These are phyloP conservation scores for Westerdykella ornata DNA, from an alignment of 2,329 filamentous ascomycete genomes.

Conservation along the genomic window DNA sequence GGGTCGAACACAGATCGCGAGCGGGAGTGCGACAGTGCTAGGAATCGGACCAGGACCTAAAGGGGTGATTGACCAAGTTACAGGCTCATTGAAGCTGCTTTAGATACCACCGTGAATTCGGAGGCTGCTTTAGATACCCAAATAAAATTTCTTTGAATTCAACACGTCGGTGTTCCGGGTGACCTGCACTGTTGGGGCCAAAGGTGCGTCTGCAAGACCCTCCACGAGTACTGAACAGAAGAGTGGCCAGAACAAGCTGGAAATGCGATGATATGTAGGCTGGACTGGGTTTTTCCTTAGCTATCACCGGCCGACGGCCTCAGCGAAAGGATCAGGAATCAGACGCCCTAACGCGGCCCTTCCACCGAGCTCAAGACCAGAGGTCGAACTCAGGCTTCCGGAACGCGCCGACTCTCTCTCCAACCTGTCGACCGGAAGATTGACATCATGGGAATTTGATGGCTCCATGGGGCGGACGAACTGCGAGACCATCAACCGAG, in stretches of 20 bases:
- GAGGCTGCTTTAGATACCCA: background rate
- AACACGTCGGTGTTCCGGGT: too few species aligned
- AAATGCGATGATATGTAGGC: conserved; percentile 53
- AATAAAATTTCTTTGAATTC: too few species aligned
- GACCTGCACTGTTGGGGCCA: too few species aligned
- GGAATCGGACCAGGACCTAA: conserved; percentile 69
- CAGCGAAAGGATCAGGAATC: conserved; percentile 62
- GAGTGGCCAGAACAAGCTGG: background rate
- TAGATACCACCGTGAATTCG: conserved; percentile 32
- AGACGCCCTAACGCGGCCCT: conserved; percentile 30
- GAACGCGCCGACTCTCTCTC: conserved; percentile 61
- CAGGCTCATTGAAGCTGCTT: conserved; percentile 75
- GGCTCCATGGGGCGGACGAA: conserved; percentile 72
- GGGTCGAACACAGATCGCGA: conserved; percentile 93
- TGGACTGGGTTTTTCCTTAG: conserved; percentile 77
- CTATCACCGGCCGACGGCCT: conserved; percentile 84
- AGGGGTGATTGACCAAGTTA: conserved; percentile 79
- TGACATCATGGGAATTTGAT: conserved; percentile 70
- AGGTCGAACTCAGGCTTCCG: conserved; percentile 46
- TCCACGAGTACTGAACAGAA: too few species aligned
- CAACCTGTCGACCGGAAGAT: conserved; percentile 94
- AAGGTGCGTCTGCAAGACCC: too few species aligned
- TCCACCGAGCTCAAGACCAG: conserved; percentile 36
- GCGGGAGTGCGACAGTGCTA: conserved; percentile 85
- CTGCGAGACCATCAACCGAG: conserved; percentile 77